Evolutionary conservation across 495 filamentous ascomycete genomes (phyloP), one percentile per base, ranked within the genome.

Genomic region (Margaritispora aquatica): DNA sequence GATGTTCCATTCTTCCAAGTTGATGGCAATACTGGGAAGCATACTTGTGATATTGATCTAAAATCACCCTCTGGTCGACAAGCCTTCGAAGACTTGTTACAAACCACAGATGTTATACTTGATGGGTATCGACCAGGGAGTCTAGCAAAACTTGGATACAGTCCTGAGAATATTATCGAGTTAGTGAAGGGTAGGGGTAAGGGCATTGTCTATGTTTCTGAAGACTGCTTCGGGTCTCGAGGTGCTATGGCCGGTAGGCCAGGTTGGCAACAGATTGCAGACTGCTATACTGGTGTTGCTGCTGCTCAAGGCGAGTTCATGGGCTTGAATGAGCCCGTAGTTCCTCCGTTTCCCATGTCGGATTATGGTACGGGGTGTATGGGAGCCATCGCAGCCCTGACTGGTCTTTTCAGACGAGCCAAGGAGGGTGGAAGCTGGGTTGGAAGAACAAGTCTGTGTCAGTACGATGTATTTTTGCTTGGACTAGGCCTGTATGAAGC

Each of bases 1-100:
- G 88, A 91, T 58, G 87, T 91, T 10, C 87, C 88, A 0, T 89
- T 89, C 74, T 91, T 89, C 75, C 87, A 89, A 68, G 84, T 91
- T 10, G 87, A 90, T 62, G 85, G 85, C 46, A 90, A 92, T 70
- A 82, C 85, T 65, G 86, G 87, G 57, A 90, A 90, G 68, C 65
- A 65, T 41, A 60, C 65, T 13, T 57, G 55, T 19, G 65, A 68
- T 23, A 51, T 90, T 15, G 79, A 90, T 60, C 75, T 90, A 21
- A 82, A 82, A 57, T 73, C 66, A 58, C 65, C 74, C 0, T 69
- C 73, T 29, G 84, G 82, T 58, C 74, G 81, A 0, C 66, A 69
- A 23, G 65, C 71, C n/a, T 87, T 91, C 60, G 77, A 81, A 53
- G 70, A 71, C 36, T 74, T 84, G 0, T 59, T 85, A 10, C 73